Evolutionary conservation across 257 asterid genomes (phyloP), one percentile per base, ranked within the genome.

Genomic region (Petrea volubilis): DNA sequence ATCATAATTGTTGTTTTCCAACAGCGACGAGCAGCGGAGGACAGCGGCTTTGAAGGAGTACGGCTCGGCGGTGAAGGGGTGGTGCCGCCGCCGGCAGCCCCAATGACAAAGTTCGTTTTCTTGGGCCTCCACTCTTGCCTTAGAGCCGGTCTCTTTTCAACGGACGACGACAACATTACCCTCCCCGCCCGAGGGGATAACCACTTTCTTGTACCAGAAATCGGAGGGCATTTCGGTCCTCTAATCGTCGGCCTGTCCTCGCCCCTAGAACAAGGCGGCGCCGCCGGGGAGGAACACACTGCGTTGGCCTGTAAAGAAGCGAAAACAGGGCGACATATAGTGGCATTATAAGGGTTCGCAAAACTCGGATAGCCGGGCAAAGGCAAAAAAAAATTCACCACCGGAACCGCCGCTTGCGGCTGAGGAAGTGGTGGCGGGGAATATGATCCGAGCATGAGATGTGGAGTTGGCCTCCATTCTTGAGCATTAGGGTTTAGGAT

Each of bases 1-100:
- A 83, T 73, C 88, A 83, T 83, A 0, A 83, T 72, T 0, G 88
- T 83, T 0, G 88, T 74, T 29, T 43, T 68, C 9, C 50, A 7
- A 11, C 0, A 8, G 25, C n/a, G 49, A 5, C 2, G 34, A 13
- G 12, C 3, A 2, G 33, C 13, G 7, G 3, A 12, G 20, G 36
- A 14, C 36, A 25, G 2, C 27, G 18, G 40, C 64, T 17, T 59
- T 0, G 31, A 10, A 10, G 31, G 53, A 47, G 23, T 6, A 4
- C 10, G 3, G 14, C 27, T 1, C 33, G 28, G 38, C 33, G 55
- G 59, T 1, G 52, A 7, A 0, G 33, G 18, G 55, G 64, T 11
- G 51, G 34, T 46, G 70, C 49, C 31, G 49, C 8, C 27, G 15
- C 62, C 67, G 21, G 31, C 31, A 8, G 4, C 34, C 4, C 3